Base-by-base conservation (phyloP, 1,284 basidiomycete species). In the Marasmius fiardii region DNA sequence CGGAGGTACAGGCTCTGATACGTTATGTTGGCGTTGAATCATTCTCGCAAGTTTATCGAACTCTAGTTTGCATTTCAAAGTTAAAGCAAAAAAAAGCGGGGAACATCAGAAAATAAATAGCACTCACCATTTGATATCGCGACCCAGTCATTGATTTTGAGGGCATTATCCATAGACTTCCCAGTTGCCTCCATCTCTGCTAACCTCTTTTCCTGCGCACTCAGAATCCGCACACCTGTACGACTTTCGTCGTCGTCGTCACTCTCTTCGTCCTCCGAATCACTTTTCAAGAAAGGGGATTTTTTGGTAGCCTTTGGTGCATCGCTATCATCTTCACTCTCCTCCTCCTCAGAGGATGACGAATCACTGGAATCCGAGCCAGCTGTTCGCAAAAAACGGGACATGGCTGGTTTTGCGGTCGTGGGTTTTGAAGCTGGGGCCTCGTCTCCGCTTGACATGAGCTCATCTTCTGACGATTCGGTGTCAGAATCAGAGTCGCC, bases 131-230 rank as follows among this genome's bases (percentile, higher is more conserved):
- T 88, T 44, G 89, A 92, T 65, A 95, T 97, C 34, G 87, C 88
- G 21, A 90, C 88, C 97, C 97, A 99, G 75, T 99, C 95, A 64
- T 93, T 94, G 65, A 95, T 96, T 78, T 95, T 96, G 64, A 94
- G 79, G 24, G 90, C 95, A 71, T 99, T 99, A 56, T 97, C 93
- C 74, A 99, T 96, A 51, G 79, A 80, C 74, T 91, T 93, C 53
- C 93, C 92, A 11, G 90, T 90, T 1, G 85, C 84, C 72, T 93
- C 92, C 81, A 96, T 93, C 76, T 95, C 92, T 58, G 90, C 92
- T 63, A 92, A 70, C 50, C 93, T 80, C 71, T 92, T 94, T 71
- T 93, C 91, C 65, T 87, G 87, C 43, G 93, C 94, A 66, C 90
- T 93, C 57, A 78, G 68, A 59, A 80, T 80, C 69, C 92, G 91